A percentile compares a stretch with the other conserved stretches of the same genome.
These are phyloP conservation scores for Diutina siamensis DNA, from an alignment of 1,139 yeast species.

Conservation along the genomic window DNA sequence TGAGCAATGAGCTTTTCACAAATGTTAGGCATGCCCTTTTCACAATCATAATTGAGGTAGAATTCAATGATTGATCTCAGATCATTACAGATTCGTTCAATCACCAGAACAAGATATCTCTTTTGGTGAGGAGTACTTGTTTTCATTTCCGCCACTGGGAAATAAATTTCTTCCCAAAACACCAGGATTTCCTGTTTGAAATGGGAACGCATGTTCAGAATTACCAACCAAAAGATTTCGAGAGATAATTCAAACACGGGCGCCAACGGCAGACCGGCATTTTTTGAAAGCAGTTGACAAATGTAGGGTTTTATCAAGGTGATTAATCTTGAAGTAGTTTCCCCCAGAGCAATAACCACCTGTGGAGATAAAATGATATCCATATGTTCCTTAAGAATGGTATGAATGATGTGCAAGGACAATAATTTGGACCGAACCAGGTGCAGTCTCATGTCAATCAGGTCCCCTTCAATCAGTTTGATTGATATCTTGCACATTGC, in stretches of 20 bases:
- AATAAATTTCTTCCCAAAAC: constrained; percentile 83
- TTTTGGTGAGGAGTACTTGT: constrained; percentile 90
- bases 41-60: constrained; percentile 93
- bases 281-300: constrained; percentile 73
- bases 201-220: constrained; percentile 73
- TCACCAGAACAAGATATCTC: constrained; percentile 66
- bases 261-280: constrained; percentile 85
- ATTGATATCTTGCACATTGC: constrained; percentile 91
- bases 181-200: constrained; percentile 92
- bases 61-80: constrained; percentile 87
- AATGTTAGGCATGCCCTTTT: constrained; percentile 67
- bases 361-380: constrained; percentile 64
- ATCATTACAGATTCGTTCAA: constrained; percentile 75
- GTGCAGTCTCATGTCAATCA: constrained; percentile 79
- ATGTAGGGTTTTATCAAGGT: constrained; percentile 79
- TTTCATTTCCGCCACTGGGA: constrained; percentile 87
- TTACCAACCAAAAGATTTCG: constrained; percentile 85
- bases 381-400: constrained; percentile 75
- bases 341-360: constrained; percentile 46
- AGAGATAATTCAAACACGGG: constrained; percentile 88
- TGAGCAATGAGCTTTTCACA: constrained; percentile 76
- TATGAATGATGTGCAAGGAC: constrained; percentile 79
- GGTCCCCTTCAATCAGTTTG: constrained; percentile 61
- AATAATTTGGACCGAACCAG: constrained; percentile 84
- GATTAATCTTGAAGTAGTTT: constrained; percentile 54